These are phyloP conservation scores for Solanum sitiens DNA, from an alignment of 257 asterid genomes.

Conservation along the genomic window DNA sequence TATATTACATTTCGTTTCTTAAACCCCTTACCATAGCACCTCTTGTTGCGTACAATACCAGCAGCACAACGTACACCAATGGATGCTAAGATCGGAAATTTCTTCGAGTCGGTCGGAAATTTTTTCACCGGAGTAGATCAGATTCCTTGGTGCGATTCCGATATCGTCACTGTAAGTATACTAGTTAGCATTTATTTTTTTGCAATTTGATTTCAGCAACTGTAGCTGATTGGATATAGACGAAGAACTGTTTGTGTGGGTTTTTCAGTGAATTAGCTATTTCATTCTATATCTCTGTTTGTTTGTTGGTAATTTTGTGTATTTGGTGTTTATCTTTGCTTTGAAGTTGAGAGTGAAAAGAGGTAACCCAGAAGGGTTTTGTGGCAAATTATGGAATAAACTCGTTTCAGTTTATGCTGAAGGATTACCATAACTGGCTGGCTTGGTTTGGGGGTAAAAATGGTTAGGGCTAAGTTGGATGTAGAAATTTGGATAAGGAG, in stretches of 20 bases:
- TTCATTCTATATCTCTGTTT: background rate
- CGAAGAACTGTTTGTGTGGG: background rate
- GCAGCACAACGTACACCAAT: slow-evolving; percentile 9
- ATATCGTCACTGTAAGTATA: slow-evolving; percentile 46
- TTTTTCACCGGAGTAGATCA: slow-evolving; percentile 71
- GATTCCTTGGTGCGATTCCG: slow-evolving; percentile 76
- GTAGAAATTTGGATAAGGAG: background rate
- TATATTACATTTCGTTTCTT: too few species aligned
- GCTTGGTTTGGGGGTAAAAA: background rate
- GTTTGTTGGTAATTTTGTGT: background rate
- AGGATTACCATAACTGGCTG: background rate
- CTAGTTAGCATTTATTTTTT: background rate
- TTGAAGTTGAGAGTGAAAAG: background rate
- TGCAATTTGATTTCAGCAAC: background rate
- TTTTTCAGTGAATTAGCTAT: background rate
- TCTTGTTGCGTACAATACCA: background rate
- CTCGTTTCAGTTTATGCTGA: background rate
- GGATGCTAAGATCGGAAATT: slow-evolving; percentile 55
- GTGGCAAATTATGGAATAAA: background rate
- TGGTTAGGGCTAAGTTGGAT: background rate
- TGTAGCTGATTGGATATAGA: background rate
- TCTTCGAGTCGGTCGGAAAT: slow-evolving; percentile 51
- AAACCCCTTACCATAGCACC: background rate
- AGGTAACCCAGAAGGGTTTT: background rate
- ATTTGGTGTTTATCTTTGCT: background rate